Base-by-base conservation (phyloP, 2,329 filamentous ascomycete genomes). In the Aaosphaeria arxii region DNA sequence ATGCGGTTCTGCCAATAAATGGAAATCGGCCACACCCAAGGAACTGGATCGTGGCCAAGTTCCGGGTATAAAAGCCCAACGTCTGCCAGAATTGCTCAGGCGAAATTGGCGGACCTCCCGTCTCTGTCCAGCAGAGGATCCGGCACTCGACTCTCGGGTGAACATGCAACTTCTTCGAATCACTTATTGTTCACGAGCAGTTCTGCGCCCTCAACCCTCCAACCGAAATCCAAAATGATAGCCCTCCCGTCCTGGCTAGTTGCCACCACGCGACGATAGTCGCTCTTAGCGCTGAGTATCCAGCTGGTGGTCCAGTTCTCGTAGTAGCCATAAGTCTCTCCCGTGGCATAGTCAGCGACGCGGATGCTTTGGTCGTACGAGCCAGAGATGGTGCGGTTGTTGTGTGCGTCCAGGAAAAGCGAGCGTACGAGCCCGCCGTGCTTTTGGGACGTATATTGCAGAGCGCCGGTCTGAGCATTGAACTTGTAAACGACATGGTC, bases 341-440 rank as follows among this genome's bases (percentile, higher is more conserved):
- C 92, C 3, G 86, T 87, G 55, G 86, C 84, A 73, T 94, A 87
- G 67, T 96, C 88, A 71, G 91, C 96, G 1, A 97, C 90, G 67
- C 95, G 95, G 67, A 99, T 91, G 61, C 92, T 91, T 60, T 89
- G 89, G 67, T 99, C 94, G 69, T 99, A 99, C 66, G 88, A 94
- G 13, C 90, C 94, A 57, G 89, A 95, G 50, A 99, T 82, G 30
- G 99, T 84, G 43, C 94, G 84, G 13, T 88, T 87, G 63, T 90
- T 94, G 47, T 88, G 81, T 46, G 85, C 89, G 71, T 99, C 94
- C 53, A 97, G 84, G 75, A 96, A 91, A 50, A 99, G 75, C 44
- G 88, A 94, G 49, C 94, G 86, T 28, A 99, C 92, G 30, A 99
- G 80, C 51, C 87, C 87, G 30, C 86, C 81, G 70, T 99, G 94